Evolutionary conservation across 345 rosid genomes (phyloP), one percentile per base, ranked within the genome.

Genomic region (Anacardium occidentale): DNA sequence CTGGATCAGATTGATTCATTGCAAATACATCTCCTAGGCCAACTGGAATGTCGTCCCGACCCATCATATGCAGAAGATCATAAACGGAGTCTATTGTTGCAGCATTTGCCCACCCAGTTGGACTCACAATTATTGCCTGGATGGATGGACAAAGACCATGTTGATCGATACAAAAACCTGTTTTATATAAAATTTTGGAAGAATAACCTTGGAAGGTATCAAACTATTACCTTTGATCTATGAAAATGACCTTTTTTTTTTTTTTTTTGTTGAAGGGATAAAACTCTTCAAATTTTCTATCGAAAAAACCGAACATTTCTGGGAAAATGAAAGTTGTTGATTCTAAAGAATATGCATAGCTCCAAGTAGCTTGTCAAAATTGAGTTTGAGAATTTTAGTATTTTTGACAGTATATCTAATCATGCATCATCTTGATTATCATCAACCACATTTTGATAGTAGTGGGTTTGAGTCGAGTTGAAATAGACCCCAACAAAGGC

Each of bases 61-160:
- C 97, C 98, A 94, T 94, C 98, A 94, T 94, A 74, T 94, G 98
- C 75, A 92, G 85, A 34, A 94, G 69, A 75, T 94, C 98, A 57
- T 94, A 94, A 47, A 94, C 75, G 20, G 86, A 80, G 67, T 94
- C 98, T 7, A 92, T 84, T 0, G 97, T 89, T 60, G 98, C 98
- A 51, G 98, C 92, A 77, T 89, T 92, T 48, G 98, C 97, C 98
- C 98, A 94, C 1, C 98, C 97, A 0, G 86, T 90, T 44, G 98
- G 98, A 79, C 80, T 89, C 37, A 90, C 93, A 54, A 94, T 70
- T 48, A 94, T 85, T 24, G 93, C 98, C 98, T 94, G 80, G 58
- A 69, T 54, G 29, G 70, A 55, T 56, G 44, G 10, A 53, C 11
- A 67, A 37, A 54, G 13, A 50, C 3, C 7, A 51, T 34, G 50